These are phyloP conservation scores for Scortechinia acanthostroma DNA, from an alignment of 2,329 filamentous ascomycete species.

Conservation along the genomic window DNA sequence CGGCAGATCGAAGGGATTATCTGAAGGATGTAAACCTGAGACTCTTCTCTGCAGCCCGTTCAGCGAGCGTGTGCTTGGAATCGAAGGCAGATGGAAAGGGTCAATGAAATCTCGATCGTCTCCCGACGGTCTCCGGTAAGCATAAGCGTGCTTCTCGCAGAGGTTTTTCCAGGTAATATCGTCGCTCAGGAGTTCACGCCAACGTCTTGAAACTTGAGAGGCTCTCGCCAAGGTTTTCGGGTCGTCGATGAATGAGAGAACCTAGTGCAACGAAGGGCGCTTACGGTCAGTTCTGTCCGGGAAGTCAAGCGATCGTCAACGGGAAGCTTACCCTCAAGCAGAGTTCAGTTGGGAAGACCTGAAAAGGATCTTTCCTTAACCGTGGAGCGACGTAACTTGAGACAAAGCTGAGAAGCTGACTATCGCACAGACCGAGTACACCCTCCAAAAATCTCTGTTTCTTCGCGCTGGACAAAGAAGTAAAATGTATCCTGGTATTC, in stretches of 20 bases:
- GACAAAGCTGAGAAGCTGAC: neutral
- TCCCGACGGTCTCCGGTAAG: neutral
- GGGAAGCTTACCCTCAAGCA: constrained; percentile 1
- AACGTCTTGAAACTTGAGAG: constrained; percentile 90
- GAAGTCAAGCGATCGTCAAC: no score
- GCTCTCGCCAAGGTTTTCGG: constrained; percentile 87
- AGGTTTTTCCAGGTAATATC: constrained; percentile 98
- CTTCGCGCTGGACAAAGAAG: neutral
- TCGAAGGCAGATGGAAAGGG: neutral
- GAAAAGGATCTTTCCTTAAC: neutral
- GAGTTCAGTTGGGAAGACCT: neutral
- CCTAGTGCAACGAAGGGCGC: no score
- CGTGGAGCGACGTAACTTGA: neutral
- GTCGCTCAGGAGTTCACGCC: constrained; percentile 87
- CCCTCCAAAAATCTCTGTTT: neutral
- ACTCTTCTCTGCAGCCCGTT: neutral
- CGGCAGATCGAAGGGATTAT: constrained; percentile 14
- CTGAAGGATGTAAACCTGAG: no score
- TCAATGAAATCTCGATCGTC: neutral
- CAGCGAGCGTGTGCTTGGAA: neutral
- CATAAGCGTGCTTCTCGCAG: constrained; percentile 89
- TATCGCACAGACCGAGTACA: neutral
- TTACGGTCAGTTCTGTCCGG: no score
- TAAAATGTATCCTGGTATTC: neutral
- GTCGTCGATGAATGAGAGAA: constrained; percentile 94